Evolutionary conservation across 176 grass and related monocot species (phyloP).

Genomic region (Puya raimondii): DNA sequence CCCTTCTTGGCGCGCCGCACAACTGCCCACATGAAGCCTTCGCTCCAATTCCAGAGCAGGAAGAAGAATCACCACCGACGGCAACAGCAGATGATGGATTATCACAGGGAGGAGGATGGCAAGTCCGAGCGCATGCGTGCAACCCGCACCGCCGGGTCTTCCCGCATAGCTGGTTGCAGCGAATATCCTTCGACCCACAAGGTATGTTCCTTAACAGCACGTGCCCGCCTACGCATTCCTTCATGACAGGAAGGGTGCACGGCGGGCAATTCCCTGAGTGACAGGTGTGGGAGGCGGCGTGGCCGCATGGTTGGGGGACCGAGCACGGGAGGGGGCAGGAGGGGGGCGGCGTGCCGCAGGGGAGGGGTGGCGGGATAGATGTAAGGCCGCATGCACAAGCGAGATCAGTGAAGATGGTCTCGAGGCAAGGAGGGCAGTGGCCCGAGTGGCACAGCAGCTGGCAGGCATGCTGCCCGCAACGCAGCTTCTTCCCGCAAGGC

Average conservation of each 20-base stretch:
- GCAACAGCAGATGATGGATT: conserved; percentile 16
- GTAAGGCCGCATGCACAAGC: conserved; percentile 85
- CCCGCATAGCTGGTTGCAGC: conserved; percentile 91
- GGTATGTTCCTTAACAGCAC: conserved; percentile 90
- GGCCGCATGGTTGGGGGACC: conserved; percentile 59
- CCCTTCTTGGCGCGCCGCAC: conserved; percentile 74
- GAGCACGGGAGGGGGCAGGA: conserved; percentile 67
- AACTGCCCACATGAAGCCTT: conserved; percentile 81
- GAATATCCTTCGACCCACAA: conserved; percentile 86
- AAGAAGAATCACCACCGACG: conserved; percentile 18
- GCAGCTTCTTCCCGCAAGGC: conserved; percentile 77
- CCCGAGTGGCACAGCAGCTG: conserved; percentile 81
- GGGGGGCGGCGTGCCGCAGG: conserved; percentile 71
- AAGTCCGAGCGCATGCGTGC: conserved; percentile 68
- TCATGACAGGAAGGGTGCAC: conserved; percentile 54
- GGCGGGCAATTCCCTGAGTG: conserved; percentile 84
- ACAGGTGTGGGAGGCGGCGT: conserved; percentile 64
- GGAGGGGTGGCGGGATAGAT: conserved; percentile 56
- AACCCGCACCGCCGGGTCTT: conserved; percentile 88
- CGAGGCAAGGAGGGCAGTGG: conserved; percentile 65
- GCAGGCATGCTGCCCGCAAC: conserved; percentile 72
- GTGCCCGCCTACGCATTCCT: conserved; percentile 82
- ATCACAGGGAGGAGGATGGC: conserved; percentile 81
- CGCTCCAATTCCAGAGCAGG: conserved; percentile 50
- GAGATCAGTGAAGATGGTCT: conserved; percentile 86